Base-by-base conservation (phyloP, 352 stramenopile species). In the Phytopythium mirpurense region DNA sequence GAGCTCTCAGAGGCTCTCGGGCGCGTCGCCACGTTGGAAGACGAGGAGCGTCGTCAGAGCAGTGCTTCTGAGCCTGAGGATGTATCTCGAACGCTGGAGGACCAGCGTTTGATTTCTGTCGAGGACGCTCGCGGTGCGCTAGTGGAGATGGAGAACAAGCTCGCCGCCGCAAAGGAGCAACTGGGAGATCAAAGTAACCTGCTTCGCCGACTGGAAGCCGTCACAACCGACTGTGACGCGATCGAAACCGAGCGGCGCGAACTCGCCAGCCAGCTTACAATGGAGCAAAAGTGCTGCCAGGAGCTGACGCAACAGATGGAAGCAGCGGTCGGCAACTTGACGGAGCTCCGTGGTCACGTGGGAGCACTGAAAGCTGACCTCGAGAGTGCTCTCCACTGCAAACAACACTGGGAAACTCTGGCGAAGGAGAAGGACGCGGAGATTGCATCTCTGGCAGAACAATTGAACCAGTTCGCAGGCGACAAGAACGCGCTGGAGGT, bases 1-100 rank as follows among this genome's bases (percentile, higher is more conserved):
- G 56, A 67, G 31, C 55, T 67, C 2, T 23, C 51, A 2, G 31
- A 19, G 2, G 55, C 59, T 1, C 49, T 63, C 6, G 26, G 12
- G 12, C 51, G 55, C 7, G 36, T 40, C 19, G 59, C 56, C 16
- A 36, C 19, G 0, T 45, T 68, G 10, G 56, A 65, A 31, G 51
- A 68, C 16, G 46, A 36, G 14, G 2, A 57, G n/a, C n/a, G n/a
- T n/a, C n/a, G n/a, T n/a, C n/a, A n/a, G n/a, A n/a, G n/a, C n/a
- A n/a, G n/a, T n/a, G n/a, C n/a, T n/a, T n/a, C n/a, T n/a, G n/a
- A n/a, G n/a, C n/a, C n/a, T n/a, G n/a, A n/a, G n/a, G n/a, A n/a
- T n/a, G n/a, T n/a, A n/a, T n/a, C n/a, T n/a, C n/a, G n/a, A n/a
- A n/a, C n/a, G n/a, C n/a, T 12, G 2, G 41, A 34, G 14, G 15